Evolutionary conservation across 73 alveolate species (phyloP).

Genomic region (Symbiodinium pilosum): DNA sequence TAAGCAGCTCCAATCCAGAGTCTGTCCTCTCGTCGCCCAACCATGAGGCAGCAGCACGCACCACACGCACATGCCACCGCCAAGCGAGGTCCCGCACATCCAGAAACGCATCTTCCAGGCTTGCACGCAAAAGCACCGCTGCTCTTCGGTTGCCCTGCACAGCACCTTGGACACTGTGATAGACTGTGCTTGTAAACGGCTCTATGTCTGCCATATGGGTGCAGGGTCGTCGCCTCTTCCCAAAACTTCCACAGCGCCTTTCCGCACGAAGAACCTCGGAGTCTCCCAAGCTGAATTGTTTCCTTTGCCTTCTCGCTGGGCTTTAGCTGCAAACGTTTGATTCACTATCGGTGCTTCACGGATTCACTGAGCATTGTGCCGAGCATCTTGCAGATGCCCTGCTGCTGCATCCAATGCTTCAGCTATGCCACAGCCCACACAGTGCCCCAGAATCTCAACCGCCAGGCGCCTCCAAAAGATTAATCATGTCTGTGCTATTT

Average conservation of each 20-base stretch:
- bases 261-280: not conserved
- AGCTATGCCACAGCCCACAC: not conserved
- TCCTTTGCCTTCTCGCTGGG: too few relatives aligned
- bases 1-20: not conserved
- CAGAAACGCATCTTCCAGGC: not conserved
- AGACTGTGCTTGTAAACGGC: not conserved
- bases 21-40: not conserved
- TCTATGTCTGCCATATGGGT: not conserved
- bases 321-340: too few relatives aligned
- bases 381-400: not conserved
- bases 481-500: not conserved
- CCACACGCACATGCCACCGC: conserved; percentile 3
- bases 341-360: too few relatives aligned
- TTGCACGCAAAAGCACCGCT: not conserved
- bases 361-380: too few relatives aligned
- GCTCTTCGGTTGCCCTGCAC: not conserved
- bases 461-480: not conserved
- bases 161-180: not conserved
- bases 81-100: not conserved
- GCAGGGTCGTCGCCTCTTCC: not conserved
- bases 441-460: not conserved
- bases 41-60: not conserved
- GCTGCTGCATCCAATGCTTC: not conserved
- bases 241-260: not conserved
- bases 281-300: too few relatives aligned